Evolutionary conservation across 257 asterid species (phyloP), one percentile per base, ranked within the genome.

Genomic region (Rauvolfia tetraphylla): DNA sequence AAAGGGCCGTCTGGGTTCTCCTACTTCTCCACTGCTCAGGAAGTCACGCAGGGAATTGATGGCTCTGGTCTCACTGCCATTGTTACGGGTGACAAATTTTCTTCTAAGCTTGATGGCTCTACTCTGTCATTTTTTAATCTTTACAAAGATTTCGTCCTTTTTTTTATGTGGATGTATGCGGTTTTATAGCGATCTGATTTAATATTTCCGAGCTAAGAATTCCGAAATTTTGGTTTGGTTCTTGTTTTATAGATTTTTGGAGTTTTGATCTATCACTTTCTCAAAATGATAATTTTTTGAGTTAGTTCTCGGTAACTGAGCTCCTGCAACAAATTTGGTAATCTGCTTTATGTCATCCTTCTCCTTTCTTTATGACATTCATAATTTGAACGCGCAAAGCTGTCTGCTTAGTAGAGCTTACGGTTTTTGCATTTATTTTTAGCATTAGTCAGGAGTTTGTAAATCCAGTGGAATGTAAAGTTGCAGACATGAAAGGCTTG

Each of bases 21-120:
- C 27, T 80, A 88, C 8, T 73, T 86, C 11, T 87, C 95, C 31
- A 93, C 96, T 0, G 98, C 98, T 31, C 96, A 91, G 71, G 83
- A 90, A 72, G 96, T 93, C 36, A 93, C 97, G 34, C 17, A 74
- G 10, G 97, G 92, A 75, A 85, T 93, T 25, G 96, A 93, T 56
- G 96, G 83, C 75, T 85, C 95, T 78, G 90, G 87, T 27, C 93
- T 91, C 85, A 93, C 97, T 49, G 98, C 98, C 79, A 87, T 93
- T 83, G 96, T 93, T 81, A 93, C 98, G 73, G 95, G 96, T 92
- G 58, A 0, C 44, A 15, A 10, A 15, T 76, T 56, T 51, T 13
- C 48, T 17, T 80, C 51, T 2, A 44, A 12, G 14, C 14, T 44
- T 14, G 8, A 44, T 8, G 10, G 10, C 1, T 4, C 23, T 14